Evolutionary conservation across 257 asterid genomes (phyloP).

Genomic region (Gentiana straminea): DNA sequence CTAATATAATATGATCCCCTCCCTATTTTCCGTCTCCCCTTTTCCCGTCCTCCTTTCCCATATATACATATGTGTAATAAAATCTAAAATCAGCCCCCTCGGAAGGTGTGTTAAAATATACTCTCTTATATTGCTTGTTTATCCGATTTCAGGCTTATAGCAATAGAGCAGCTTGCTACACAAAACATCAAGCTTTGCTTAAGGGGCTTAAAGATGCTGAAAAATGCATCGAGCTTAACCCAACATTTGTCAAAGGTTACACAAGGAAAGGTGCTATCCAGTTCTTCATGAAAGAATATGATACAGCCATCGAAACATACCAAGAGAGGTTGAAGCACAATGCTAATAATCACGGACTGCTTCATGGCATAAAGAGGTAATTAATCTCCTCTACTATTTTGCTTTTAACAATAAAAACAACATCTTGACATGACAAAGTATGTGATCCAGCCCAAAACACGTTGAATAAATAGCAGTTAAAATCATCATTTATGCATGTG

Average conservation of each 20-base stretch:
- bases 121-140: no score
- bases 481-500: no score
- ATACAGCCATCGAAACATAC: slow-evolving; percentile 61
- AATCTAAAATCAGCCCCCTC: no score
- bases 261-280: slow-evolving; percentile 85
- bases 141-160: slow-evolving; percentile 58
- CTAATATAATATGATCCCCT: no score
- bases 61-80: no score
- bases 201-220: slow-evolving; percentile 95
- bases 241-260: slow-evolving; percentile 75
- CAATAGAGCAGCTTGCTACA: slow-evolving; percentile 89
- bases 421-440: no score
- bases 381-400: neutral
- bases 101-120: no score
- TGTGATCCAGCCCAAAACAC: no score
- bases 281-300: slow-evolving; percentile 79
- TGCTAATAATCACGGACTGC: slow-evolving; percentile 64
- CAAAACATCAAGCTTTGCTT: slow-evolving; percentile 84
- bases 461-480: no score
- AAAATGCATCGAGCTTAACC: slow-evolving; percentile 85
- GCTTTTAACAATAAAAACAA: neutral
- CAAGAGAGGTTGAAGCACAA: slow-evolving; percentile 83
- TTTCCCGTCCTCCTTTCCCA: no score
- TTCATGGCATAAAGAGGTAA: slow-evolving; percentile 80
- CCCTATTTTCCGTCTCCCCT: no score